Evolutionary conservation across 2,329 filamentous ascomycete genomes (phyloP).

Genomic region (Aspergillus nomiae): DNA sequence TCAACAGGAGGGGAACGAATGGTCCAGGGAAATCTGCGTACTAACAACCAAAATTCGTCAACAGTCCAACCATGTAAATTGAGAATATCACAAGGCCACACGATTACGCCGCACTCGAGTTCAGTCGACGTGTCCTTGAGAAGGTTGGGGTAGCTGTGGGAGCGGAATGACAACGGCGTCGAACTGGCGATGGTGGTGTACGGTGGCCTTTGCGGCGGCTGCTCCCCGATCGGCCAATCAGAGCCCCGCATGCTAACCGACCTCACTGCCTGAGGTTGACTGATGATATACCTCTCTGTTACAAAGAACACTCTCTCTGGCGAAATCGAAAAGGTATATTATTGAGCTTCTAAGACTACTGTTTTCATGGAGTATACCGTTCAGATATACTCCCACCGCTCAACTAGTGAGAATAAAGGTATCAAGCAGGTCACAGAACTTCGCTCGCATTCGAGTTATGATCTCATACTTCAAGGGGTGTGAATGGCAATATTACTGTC

Average conservation of each 20-base stretch:
- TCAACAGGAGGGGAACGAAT: constrained; percentile 11
- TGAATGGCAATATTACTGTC: background rate
- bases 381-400: background rate
- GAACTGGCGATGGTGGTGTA: constrained; percentile 29
- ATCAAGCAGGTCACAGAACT: background rate
- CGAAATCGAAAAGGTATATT: too few species aligned
- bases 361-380: background rate
- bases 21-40: constrained; percentile 19
- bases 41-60: constrained; percentile 16
- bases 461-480: constrained; percentile 10
- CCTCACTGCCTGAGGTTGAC: constrained; percentile 3
- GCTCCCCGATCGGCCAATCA: constrained; percentile 35
- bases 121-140: constrained; percentile 18
- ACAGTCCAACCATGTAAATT: constrained; percentile 1
- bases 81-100: constrained; percentile 6
- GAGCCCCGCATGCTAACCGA: constrained; percentile 25
- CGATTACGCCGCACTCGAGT: constrained; percentile 13
- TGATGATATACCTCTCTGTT: background rate
- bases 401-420: too few species aligned
- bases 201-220: constrained; percentile 40
- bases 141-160: constrained; percentile 13
- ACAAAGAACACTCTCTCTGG: background rate
- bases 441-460: constrained; percentile 1
- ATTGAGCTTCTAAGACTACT: background rate
- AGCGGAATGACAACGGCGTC: constrained; percentile 11